These are phyloP conservation scores for Chrysanthemum seticuspe DNA, from an alignment of 129 eudicot genomes.

Conservation along the genomic window DNA sequence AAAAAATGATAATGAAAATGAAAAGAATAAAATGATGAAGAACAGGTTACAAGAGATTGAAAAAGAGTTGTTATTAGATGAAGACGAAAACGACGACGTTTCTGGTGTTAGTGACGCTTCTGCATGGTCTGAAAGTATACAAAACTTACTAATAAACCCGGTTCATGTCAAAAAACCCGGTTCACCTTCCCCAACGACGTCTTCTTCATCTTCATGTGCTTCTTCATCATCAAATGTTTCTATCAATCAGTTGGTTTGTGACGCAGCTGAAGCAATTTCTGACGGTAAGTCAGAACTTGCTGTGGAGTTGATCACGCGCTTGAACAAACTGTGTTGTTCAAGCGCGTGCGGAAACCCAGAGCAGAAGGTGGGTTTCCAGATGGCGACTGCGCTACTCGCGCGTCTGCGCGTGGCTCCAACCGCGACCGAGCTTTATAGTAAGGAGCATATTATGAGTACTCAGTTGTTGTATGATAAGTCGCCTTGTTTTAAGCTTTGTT, in stretches of 20 bases:
- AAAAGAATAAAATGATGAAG: constrained; percentile 54
- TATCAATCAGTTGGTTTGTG: constrained; percentile 50
- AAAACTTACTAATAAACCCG: constrained; percentile 48
- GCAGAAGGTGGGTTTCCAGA: constrained; percentile 55
- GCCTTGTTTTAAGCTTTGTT: constrained; percentile 81
- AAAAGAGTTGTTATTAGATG: constrained; percentile 62
- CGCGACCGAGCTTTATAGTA: constrained; percentile 43
- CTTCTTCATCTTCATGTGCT: constrained; percentile 78
- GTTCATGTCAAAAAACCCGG: constrained; percentile 32
- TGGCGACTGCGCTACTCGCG: constrained; percentile 51
- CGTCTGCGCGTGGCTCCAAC: constrained; percentile 56
- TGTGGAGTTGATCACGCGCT: constrained; percentile 53
- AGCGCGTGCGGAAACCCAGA: constrained; percentile 52
- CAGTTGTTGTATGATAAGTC: constrained; percentile 68
- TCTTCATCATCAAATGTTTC: constrained; percentile 46
- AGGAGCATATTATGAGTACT: constrained; percentile 49
- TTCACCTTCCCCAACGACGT: constrained; percentile 79
- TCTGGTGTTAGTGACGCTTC: constrained; percentile 65
- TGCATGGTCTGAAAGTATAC: constrained; percentile 74
- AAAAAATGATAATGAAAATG: constrained; percentile 35
- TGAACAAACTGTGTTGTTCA: constrained; percentile 25
- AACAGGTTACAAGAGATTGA: constrained; percentile 62
- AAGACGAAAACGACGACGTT: constrained; percentile 34
- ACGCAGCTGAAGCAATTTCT: constrained; percentile 63
- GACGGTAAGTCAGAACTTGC: constrained; percentile 56